Evolutionary conservation across 2,329 filamentous ascomycete genomes (phyloP).

Genomic region (Parasarocladium wereldwijsianum): DNA sequence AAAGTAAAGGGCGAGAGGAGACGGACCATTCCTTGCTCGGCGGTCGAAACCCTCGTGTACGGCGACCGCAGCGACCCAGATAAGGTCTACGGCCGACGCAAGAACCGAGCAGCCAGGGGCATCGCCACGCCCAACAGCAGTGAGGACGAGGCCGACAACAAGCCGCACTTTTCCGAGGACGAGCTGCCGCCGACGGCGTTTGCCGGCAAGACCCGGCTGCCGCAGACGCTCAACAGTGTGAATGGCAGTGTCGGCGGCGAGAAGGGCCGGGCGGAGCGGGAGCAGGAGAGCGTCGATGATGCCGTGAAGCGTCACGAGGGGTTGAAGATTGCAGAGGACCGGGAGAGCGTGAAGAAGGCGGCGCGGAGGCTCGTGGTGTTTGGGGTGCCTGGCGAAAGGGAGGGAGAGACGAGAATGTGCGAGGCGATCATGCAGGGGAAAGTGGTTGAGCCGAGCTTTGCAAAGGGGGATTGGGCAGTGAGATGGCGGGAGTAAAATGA

Average conservation of each 20-base stretch:
- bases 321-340: conserved; percentile 2
- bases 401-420: conserved; percentile 2
- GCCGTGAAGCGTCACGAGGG: conserved; percentile 9
- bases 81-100: conserved; percentile 1
- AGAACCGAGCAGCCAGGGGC: conserved; percentile 2
- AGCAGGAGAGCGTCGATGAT: conserved; percentile 8
- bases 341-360: conserved; percentile 1
- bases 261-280: conserved; percentile 2
- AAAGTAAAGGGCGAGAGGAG: conserved; percentile 3
- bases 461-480: conserved; percentile 3
- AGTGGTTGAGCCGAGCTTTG: conserved; percentile 3
- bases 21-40: conserved; percentile 1
- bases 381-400: background rate
- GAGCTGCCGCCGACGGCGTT: background rate
- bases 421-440: conserved; percentile 1
- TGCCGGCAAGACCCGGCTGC: conserved; percentile 1
- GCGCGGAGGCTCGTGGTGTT: conserved; percentile 1
- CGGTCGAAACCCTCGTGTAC: conserved; percentile 2
- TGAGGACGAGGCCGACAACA: background rate
- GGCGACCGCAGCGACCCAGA: conserved; percentile 2
- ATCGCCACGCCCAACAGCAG: conserved; percentile 2
- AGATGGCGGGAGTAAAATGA: conserved; percentile 3
- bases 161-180: too few relatives aligned
- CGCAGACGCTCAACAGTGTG: conserved; percentile 2
- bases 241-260: conserved; percentile 4